Evolutionary conservation across 208 protist species (phyloP).

Genomic region (Crithidia bombi): DNA sequence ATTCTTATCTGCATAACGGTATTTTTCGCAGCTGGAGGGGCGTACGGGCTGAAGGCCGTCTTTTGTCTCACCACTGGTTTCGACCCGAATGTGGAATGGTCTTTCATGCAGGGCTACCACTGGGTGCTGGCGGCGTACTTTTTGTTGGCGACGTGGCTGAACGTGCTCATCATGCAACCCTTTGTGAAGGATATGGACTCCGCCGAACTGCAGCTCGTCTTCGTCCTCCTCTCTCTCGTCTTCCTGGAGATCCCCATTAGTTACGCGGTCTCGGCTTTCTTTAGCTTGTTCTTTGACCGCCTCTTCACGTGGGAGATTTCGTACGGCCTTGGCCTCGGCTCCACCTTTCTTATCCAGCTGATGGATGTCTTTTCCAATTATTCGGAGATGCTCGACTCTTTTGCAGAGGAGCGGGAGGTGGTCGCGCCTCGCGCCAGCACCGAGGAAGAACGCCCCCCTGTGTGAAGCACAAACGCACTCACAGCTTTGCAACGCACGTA

Average conservation of each 20-base stretch:
- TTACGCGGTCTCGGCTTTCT: constrained; percentile 21
- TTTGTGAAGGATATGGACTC: constrained; percentile 26
- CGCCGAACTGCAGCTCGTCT: constrained; percentile 22
- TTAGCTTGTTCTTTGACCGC: constrained; percentile 31
- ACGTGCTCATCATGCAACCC: constrained; percentile 28
- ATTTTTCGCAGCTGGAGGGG: constrained; percentile 16
- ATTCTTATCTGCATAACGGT: constrained; percentile 1
- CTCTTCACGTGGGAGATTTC: constrained; percentile 34
- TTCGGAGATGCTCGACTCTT: constrained; percentile 26
- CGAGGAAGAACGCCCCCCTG: constrained; percentile 4
- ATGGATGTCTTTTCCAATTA: constrained; percentile 27
- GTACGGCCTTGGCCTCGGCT: constrained; percentile 26
- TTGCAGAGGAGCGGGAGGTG: constrained; percentile 31
- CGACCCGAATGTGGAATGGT: constrained; percentile 26
- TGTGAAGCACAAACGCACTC: not conserved
- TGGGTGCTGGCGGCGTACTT: constrained; percentile 30
- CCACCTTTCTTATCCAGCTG: constrained; percentile 13
- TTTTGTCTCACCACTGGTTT: constrained; percentile 18
- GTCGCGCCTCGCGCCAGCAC: constrained; percentile 15
- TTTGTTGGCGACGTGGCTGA: constrained; percentile 21
- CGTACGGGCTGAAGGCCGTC: constrained; percentile 18
- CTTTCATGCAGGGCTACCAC: constrained; percentile 29
- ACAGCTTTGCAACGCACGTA: too few species aligned
- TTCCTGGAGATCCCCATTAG: constrained; percentile 33
- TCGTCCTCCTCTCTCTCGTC: constrained; percentile 31